Conservation (phyloP, 805 yeast species). For the Dipodascopsis uninucleata region DNA sequence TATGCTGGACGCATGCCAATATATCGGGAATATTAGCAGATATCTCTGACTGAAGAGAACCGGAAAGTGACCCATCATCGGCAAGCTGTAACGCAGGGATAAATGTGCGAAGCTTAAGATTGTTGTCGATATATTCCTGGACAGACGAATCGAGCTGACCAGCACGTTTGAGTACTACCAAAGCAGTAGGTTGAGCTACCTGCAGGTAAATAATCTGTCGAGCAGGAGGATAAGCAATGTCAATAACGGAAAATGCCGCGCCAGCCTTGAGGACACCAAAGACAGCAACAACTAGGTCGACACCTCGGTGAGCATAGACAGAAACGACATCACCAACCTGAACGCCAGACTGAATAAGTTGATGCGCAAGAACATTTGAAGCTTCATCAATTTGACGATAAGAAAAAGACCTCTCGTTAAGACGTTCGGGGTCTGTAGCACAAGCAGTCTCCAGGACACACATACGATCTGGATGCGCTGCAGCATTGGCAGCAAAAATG, state of each 20-base stretch:
- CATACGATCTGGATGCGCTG: constrained; percentile 73
- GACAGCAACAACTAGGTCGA: constrained; percentile 92
- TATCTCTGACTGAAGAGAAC: constrained; percentile 40
- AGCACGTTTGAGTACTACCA: constrained; percentile 86
- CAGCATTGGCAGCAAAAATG: constrained; percentile 85
- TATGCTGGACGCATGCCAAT: constrained; percentile 45
- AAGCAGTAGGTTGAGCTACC: constrained; percentile 90
- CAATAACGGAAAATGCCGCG: constrained; percentile 96
- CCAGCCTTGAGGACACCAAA: constrained; percentile 99
- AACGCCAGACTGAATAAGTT: constrained; percentile 75
- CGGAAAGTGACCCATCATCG: constrained; percentile 67
- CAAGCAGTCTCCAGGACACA: constrained; percentile 92
- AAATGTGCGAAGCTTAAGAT: constrained; percentile 66
- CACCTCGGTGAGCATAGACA: constrained; percentile 97
- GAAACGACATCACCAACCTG: constrained; percentile 90
- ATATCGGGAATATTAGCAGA: constrained; percentile 47
- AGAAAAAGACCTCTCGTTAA: constrained; percentile 66
- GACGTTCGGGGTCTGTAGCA: constrained; percentile 44
- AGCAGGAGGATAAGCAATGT: constrained; percentile 98
- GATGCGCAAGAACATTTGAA: constrained; percentile 89
- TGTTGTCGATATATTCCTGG: constrained; percentile 67
- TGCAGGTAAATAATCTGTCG: constrained; percentile 89
- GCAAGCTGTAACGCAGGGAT: constrained; percentile 74
- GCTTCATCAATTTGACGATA: constrained; percentile 89
- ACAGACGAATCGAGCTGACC: constrained; percentile 77